phyloP scores from a whole-genome alignment of 2,329 filamentous ascomycete genomes.

The Aspergillus carbonarius region DNA sequence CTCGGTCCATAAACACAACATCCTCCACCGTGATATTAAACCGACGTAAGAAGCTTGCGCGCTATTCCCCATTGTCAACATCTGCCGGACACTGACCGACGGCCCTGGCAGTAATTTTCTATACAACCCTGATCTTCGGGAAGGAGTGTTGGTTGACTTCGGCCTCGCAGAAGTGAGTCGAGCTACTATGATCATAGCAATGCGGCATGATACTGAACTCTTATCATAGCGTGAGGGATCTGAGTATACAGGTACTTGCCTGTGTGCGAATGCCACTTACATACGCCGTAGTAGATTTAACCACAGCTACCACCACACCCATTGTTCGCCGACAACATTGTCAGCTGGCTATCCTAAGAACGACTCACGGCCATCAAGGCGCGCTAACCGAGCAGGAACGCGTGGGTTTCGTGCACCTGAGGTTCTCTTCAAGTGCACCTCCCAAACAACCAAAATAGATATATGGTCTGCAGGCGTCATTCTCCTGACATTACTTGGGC shows the following conservation, averaged over 20 bases:
- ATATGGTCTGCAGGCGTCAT: slow-evolving; percentile 98
- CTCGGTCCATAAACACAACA: slow-evolving; percentile 78
- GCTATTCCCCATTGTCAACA: not conserved
- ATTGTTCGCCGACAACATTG: slow-evolving; percentile 37
- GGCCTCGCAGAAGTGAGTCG: slow-evolving; percentile 74
- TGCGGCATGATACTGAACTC: slow-evolving; percentile 1
- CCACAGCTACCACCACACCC: slow-evolving; percentile 61
- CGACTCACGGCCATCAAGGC: slow-evolving; percentile 80
- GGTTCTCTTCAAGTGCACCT: slow-evolving; percentile 94
- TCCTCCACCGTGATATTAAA: slow-evolving; percentile 94
- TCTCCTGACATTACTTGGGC: slow-evolving; percentile 86
- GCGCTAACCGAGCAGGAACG: slow-evolving; percentile 92
- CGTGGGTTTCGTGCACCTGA: slow-evolving; percentile 94
- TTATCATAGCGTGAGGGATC: slow-evolving; percentile 56
- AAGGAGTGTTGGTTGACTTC: slow-evolving; percentile 96
- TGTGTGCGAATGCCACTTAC: slow-evolving; percentile 68
- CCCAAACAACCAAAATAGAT: slow-evolving; percentile 90
- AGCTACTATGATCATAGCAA: not conserved
- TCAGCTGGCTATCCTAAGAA: slow-evolving; percentile 79
- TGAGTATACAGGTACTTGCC: slow-evolving; percentile 56
- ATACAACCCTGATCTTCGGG: slow-evolving; percentile 72
- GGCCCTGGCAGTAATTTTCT: slow-evolving; percentile 68
- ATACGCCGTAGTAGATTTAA: slow-evolving; percentile 60
- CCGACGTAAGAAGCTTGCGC: slow-evolving; percentile 60
- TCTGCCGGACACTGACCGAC: slow-evolving; percentile 5